phyloP scores from a whole-genome alignment of 805 yeast genomes.

The Saccharomycopsis malanga region DNA sequence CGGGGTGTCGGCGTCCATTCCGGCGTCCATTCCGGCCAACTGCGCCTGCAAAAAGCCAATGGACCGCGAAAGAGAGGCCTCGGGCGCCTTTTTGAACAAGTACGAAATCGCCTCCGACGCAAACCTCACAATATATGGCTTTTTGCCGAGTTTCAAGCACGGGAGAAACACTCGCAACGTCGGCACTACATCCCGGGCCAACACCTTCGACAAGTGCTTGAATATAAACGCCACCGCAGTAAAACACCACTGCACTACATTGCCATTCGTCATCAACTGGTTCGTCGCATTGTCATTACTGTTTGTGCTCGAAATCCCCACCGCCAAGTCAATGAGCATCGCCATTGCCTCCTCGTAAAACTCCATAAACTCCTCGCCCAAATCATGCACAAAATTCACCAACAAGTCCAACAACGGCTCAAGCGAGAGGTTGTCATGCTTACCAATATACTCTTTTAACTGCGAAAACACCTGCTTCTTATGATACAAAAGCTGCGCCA shows the following conservation, averaged over 20 bases:
- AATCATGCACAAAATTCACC: conserved; percentile 83
- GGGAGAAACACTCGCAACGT: conserved; percentile 65
- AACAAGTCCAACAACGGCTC: conserved; percentile 77
- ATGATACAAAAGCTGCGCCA: conserved; percentile 77
- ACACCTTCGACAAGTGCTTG: conserved; percentile 68
- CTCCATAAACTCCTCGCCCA: conserved; percentile 71
- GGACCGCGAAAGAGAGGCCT: conserved; percentile 29
- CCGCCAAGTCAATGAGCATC: conserved; percentile 2
- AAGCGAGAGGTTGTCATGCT: conserved; percentile 56
- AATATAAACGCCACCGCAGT: conserved; percentile 81
- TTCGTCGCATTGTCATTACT: conserved; percentile 21
- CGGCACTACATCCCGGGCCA: conserved; percentile 47
- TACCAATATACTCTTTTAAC: conserved; percentile 39
- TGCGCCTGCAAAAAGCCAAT: conserved; percentile 24
- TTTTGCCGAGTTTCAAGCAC: conserved; percentile 47
- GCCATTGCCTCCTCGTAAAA: conserved; percentile 51
- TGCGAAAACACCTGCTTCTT: conserved; percentile 51
- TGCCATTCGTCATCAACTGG: conserved; percentile 44
- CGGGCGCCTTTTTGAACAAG: conserved; percentile 57
- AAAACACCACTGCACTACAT: conserved; percentile 74
- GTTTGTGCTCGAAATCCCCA: conserved; percentile 3
- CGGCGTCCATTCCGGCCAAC: background rate
- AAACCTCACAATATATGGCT: conserved; percentile 66
- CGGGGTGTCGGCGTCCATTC: conserved; percentile 27
- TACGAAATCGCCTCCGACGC: conserved; percentile 89